Base-by-base conservation (phyloP, 305 asterid genomes). In the Petunia hybrid region DNA sequence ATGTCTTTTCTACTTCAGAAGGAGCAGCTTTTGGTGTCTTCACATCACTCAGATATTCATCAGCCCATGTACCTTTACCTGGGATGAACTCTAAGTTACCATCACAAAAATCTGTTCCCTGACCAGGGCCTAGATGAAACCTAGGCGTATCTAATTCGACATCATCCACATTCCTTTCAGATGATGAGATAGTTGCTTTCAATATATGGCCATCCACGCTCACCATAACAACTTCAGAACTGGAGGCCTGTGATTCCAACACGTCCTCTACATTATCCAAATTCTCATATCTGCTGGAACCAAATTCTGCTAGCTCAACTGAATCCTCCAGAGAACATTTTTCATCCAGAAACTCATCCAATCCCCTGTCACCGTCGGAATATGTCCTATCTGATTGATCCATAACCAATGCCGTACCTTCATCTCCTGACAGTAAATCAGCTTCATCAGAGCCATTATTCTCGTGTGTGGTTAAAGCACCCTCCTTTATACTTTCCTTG, bases 121-220 rank as follows among this genome's bases (percentile, higher is more conserved):
- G 86, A 8, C 90, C 94, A 5, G 92, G 97, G 63, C 97, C 93
- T 22, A 90, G 89, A 82, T 91, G 91, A 88, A 91, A 89, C 85
- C 80, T 92, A 74, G 96, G 93, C 2, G 92, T 89, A 80, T 79
- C 84, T 68, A 91, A 80, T 82, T 91, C 89, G 87, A 91, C 87
- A 68, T 90, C 84, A 45, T 89, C 95, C 31, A 85, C 74, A 74
- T 88, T 84, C 64, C 87, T 87, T 82, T 85, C 96, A 2, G 88
- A 84, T 16, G 93, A 89, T 13, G 89, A 90, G 81, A 94, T 91
- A 63, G 97, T 97, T 41, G 98, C 98, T 43, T 87, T 92, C 74
- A 93, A 81, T 85, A 93, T 83, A 75, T 94, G 97, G 63, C 97
- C 98, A 76, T 94, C 98, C 48, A 92, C 92, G 69, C 97, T 92